These are phyloP conservation scores for Rubroshorea leprosula DNA, from an alignment of 345 rosid species.

Conservation along the genomic window DNA sequence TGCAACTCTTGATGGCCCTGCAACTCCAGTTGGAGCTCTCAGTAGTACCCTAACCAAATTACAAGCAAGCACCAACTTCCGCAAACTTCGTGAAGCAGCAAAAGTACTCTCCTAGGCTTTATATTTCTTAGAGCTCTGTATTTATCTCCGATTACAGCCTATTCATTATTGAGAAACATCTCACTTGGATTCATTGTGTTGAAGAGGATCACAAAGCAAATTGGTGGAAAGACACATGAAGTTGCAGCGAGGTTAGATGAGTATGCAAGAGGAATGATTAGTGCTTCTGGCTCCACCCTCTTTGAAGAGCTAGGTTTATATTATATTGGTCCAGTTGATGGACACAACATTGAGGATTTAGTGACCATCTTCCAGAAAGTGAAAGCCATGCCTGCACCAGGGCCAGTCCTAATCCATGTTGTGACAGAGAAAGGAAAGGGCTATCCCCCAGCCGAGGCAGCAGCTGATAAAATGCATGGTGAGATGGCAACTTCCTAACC, in stretches of 20 bases:
- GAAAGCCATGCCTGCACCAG: constrained; percentile 66
- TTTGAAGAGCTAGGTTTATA: constrained; percentile 65
- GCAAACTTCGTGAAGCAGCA: constrained; percentile 63
- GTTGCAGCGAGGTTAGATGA: constrained; percentile 73
- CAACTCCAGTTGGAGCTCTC: constrained; percentile 73
- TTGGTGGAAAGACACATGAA: constrained; percentile 44
- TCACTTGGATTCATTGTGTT: constrained; percentile 14
- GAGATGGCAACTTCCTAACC: constrained; percentile 12
- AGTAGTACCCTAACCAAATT: constrained; percentile 47
- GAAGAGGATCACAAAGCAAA: constrained; percentile 51
- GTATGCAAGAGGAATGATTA: constrained; percentile 62
- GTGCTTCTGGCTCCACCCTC: constrained; percentile 55
- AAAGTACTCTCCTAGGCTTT: constrained; percentile 29
- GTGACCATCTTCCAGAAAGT: constrained; percentile 51
- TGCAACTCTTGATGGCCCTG: constrained; percentile 71
- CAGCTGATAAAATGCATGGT: constrained; percentile 77
- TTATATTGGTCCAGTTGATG: constrained; percentile 64
- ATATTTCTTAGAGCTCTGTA: background rate
- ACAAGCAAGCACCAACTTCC: constrained; percentile 54
- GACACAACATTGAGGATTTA: constrained; percentile 58
- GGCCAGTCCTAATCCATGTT: constrained; percentile 66
- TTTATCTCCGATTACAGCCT: too few relatives aligned
- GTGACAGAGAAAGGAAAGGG: constrained; percentile 78
- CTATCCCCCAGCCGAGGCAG: constrained; percentile 73
- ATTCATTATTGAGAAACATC: constrained; percentile 2